Base-by-base conservation (phyloP, 176 grass and related monocot species). In the Musa acuminata region DNA sequence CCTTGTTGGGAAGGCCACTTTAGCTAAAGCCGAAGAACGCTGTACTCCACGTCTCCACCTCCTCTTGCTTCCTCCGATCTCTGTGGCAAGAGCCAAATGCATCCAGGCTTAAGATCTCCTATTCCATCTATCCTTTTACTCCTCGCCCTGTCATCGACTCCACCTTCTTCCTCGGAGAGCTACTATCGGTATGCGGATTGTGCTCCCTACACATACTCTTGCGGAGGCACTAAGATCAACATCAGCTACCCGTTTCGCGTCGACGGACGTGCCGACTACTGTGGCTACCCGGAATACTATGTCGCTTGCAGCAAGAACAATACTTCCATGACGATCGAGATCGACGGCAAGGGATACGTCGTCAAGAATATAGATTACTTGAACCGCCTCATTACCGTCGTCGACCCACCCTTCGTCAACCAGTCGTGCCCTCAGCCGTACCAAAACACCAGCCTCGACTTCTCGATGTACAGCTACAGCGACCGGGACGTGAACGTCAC, bases 231-330 rank as follows among this genome's bases (percentile, higher is more conserved):
- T 6, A 0, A 8, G 0, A 0, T 88, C 3, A 12, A 0, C 0
- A 51, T 88, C 43, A 29, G 27, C 0, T 89, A 89, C 55, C 87
- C 87, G 9, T 89, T 89, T 14, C 59, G 8, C 10, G 58, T 76
- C 19, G 58, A 76, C 12, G 55, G 74, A 55, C 79, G 69, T 10
- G 2, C 16, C 2, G 8, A 13, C 26, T 2, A 0, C 51, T 13
- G 24, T 3, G 84, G 77, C 0, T 52, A 50, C 83, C 84, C 80
- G 22, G 73, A 63, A 0, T 89, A 85, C 13, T 89, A 26, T 62
- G 8, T 27, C 0, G 0, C 0, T 74, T 78, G 29, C 21, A 80
- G 8, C 75, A 80, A 0, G 16, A 2, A 55, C 3, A 19, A 71
- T 19, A n/a, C 17, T 26, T 72, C 24, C 1, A 4, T 57, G 13